Evolutionary conservation across 192 early-diverging fungal species (phyloP), one percentile per base, ranked within the genome.

Genomic region (Umbelopsis isabellina): DNA sequence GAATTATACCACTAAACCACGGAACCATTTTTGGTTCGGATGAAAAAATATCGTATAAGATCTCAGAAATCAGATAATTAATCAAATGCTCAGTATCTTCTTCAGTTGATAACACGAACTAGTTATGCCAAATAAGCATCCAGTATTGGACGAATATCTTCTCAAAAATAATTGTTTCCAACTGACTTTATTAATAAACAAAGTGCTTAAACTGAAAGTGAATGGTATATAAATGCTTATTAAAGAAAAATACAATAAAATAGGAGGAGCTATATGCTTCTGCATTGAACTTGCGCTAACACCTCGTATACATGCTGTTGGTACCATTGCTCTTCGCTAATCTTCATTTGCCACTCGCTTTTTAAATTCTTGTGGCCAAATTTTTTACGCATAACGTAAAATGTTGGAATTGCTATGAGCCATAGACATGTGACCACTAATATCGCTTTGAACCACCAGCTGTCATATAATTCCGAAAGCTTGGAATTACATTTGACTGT

Each of bases 391-490:
- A 52, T 55, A 4, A 77, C 3, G 35, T 47, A 49, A 16, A 72
- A 41, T 16, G 79, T 25, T 5, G 83, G 83, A 11, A 55, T 66
- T 2, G 75, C 75, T 10, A 85, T 74, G n/a, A 85, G 77, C 75
- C 83, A 85, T 7, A 83, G 70, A 47, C 81, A 85, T 23, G 82
- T 83, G 46, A 85, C 55, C 33, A 80, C 71, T n/a, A 76, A 75
- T 1, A 83, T 44, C 16, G 76, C 52, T 20, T 65, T 65, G 18
- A 83, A 41, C 16, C 55, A 49, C 12, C 48, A 68, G 15, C 69
- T 33, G 25, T 81, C 73, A 6, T 65, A 37, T 37, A 46, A 46
- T 45, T 58, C 44, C 7, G 82, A 78, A 8, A 80, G 5, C 8
- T 67, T 49, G 7, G 79, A 72, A 45, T 70, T 33, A 4, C 72